phyloP scores from a whole-genome alignment of 768 basidiomycete genomes.

The Pleurotus tuoliensis region DNA sequence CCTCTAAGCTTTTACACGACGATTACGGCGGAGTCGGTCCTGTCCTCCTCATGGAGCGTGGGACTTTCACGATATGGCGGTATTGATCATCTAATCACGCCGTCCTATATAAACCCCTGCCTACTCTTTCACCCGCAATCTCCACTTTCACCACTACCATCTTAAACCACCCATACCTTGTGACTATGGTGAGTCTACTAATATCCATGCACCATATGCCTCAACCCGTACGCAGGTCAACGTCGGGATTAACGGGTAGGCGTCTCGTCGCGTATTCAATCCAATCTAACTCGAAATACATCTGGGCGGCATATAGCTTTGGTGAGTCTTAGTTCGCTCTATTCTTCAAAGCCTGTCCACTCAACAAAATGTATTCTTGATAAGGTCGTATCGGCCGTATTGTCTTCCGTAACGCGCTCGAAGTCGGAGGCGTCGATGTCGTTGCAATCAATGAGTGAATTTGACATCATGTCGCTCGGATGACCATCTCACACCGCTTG shows the following conservation, averaged over 20 bases:
- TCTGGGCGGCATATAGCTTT: slow-evolving; percentile 46
- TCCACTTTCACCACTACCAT: slow-evolving; percentile 7
- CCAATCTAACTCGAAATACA: background rate
- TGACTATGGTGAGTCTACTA: slow-evolving; percentile 8
- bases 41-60: too few species aligned
- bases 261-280: slow-evolving; percentile 19
- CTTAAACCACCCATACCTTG: background rate
- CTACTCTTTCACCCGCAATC: background rate
- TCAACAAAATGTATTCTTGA: background rate
- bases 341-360: background rate
- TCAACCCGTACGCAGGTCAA: slow-evolving; percentile 51
- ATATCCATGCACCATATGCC: background rate
- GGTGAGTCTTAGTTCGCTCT: slow-evolving; percentile 46
- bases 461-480: too few species aligned
- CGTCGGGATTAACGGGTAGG: slow-evolving; percentile 95
- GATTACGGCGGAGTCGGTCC: too few species aligned
- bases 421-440: slow-evolving; percentile 71
- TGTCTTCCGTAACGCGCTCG: slow-evolving; percentile 87
- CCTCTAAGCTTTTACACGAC: too few species aligned
- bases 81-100: slow-evolving; percentile 8
- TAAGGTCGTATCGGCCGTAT: slow-evolving; percentile 99
- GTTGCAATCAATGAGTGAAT: slow-evolving; percentile 92
- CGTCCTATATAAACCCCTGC: slow-evolving; percentile 3
- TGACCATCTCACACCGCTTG: background rate
- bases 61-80: too few species aligned